Percentiles rank a stretch among this genome's conserved stretches.
Conservation (phyloP, 768 basidiomycete species). For the Naganishia friedmannii region DNA sequence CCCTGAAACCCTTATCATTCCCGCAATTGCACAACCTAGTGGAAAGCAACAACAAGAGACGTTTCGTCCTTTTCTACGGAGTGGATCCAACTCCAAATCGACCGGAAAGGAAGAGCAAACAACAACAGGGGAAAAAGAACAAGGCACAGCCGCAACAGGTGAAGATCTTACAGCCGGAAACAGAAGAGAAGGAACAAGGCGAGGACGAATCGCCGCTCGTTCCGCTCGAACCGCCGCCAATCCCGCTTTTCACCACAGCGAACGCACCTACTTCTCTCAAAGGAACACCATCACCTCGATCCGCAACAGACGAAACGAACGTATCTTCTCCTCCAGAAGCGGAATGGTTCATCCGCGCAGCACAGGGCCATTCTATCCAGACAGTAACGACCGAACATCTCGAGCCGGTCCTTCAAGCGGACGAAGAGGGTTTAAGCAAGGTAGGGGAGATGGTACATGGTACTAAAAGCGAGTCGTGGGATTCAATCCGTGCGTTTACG, state of each 20-base stretch:
- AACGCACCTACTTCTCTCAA: not conserved
- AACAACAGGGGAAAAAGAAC: conserved; percentile 11
- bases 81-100: conserved; percentile 42
- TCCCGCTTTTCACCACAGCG: conserved; percentile 20
- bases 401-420: conserved; percentile 33
- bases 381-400: conserved; percentile 45
- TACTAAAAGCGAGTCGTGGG: conserved; percentile 45
- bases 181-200: not conserved
- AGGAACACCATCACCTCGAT: conserved; percentile 1
- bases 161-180: not conserved
- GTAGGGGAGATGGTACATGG: conserved; percentile 53
- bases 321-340: not conserved
- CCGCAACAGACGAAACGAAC: conserved; percentile 7
- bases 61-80: conserved; percentile 49
- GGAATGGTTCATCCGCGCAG: conserved; percentile 50
- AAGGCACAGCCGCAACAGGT: too few relatives aligned
- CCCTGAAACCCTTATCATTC: conserved; percentile 62
- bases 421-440: conserved; percentile 64
- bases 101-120: conserved; percentile 36
- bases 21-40: conserved; percentile 48
- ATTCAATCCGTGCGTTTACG: conserved; percentile 41
- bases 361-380: conserved; percentile 49
- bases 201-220: conserved; percentile 6
- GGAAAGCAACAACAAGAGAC: conserved; percentile 51
- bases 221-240: conserved; percentile 19